A percentile compares a stretch with the other conserved stretches of the same genome.
These are phyloP conservation scores for Xylaria sp. DNA, from an alignment of 2,329 filamentous ascomycete species.

Conservation along the genomic window DNA sequence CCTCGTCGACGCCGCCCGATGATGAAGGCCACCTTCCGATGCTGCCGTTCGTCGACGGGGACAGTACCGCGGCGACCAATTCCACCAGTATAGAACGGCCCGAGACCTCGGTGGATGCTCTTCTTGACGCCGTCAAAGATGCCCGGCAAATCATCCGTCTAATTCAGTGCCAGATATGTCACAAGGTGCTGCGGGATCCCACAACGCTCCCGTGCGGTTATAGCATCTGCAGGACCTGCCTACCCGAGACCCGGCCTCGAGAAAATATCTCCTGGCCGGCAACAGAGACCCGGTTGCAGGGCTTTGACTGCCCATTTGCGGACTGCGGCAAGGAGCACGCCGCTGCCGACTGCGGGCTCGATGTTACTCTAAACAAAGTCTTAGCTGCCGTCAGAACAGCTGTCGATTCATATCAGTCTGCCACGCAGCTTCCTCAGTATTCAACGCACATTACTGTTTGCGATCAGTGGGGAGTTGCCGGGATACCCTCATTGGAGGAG, in stretches of 20 bases:
- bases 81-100: conserved; percentile 39
- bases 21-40: conserved; percentile 34
- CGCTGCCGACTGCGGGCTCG: conserved; percentile 77
- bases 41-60: conserved; percentile 36
- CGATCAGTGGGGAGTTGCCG: conserved; percentile 56
- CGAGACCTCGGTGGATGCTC: conserved; percentile 38
- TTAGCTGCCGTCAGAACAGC: conserved; percentile 68
- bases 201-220: conserved; percentile 85
- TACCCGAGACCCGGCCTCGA: conserved; percentile 74
- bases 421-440: conserved; percentile 51
- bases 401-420: conserved; percentile 56
- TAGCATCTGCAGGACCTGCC: conserved; percentile 78
- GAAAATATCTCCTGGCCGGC: conserved; percentile 82
- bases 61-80: conserved; percentile 26
- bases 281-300: conserved; percentile 71
- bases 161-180: conserved; percentile 82
- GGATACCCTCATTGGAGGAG: conserved; percentile 55
- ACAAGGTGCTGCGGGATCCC: conserved; percentile 72
- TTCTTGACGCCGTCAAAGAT: conserved; percentile 62
- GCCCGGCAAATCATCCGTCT: conserved; percentile 75
- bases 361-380: conserved; percentile 81
- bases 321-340: conserved; percentile 78
- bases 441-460: conserved; percentile 54
- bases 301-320: conserved; percentile 78
- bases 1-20: conserved; percentile 41